Evolutionary conservation across 2,329 filamentous ascomycete genomes (phyloP).

Genomic region (Hypoxylon sp.): DNA sequence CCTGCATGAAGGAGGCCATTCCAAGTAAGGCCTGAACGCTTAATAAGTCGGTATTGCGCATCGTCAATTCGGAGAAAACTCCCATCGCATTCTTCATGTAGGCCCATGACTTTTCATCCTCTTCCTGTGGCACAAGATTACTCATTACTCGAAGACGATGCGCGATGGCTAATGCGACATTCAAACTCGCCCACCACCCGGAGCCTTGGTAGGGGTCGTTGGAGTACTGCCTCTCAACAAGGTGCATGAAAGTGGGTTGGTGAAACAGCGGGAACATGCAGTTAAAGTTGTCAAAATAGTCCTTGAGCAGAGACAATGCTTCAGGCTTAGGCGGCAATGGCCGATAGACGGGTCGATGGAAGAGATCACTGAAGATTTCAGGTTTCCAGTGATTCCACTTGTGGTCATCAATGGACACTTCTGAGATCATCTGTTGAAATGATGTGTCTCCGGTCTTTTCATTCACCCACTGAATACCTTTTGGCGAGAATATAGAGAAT

Average conservation of each 20-base stretch:
- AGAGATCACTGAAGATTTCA: constrained; percentile 95
- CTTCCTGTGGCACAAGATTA: constrained; percentile 89
- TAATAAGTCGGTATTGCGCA: constrained; percentile 95
- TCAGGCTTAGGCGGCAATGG: constrained; percentile 88
- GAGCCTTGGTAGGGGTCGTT: constrained; percentile 93
- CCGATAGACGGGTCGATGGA: constrained; percentile 86
- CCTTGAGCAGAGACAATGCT: constrained; percentile 87
- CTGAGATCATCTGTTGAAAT: constrained; percentile 94
- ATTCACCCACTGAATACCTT: constrained; percentile 98
- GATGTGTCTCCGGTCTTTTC: constrained; percentile 96
- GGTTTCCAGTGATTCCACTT: constrained; percentile 99
- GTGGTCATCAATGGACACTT: constrained; percentile 91
- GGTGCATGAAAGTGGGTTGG: constrained; percentile 97
- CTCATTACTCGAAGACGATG: constrained; percentile 95
- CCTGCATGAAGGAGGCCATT: constrained; percentile 95
- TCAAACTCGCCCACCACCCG: constrained; percentile 98
- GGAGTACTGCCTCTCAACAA: constrained; percentile 95
- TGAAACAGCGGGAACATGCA: constrained; percentile 98
- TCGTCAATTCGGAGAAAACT: constrained; percentile 90
- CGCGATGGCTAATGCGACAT: constrained; percentile 92
- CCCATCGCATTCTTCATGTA: constrained; percentile 98
- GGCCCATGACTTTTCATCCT: constrained; percentile 94
- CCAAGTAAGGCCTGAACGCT: constrained; percentile 95
- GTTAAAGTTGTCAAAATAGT: constrained; percentile 99
- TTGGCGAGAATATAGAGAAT: constrained; percentile 98